Base-by-base conservation (phyloP, 148 eudicot species). In the Cornus controversa region DNA sequence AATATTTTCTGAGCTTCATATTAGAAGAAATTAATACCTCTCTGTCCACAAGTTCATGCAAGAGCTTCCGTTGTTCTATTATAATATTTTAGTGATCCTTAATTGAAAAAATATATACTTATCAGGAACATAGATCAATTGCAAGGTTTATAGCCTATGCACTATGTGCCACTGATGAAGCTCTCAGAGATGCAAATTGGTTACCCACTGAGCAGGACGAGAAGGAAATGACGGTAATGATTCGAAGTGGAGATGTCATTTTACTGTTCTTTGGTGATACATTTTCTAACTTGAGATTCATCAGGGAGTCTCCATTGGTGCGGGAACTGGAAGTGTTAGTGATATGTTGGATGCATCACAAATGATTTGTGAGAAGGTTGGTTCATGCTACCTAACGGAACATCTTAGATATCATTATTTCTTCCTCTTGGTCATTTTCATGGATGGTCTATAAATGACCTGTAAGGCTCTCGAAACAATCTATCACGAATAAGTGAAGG, bases 221-320 rank as follows among this genome's bases (percentile, higher is more conserved):
- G 73, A 93, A 90, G 86, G 99, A 96, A 82, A 86, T 80, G 73
- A 96, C 95, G 80, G 99, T 95, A 91, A 40, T 80, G n/a, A 66
- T 26, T 47, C 70, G 25, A n/a, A 36, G 67, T 79, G 73, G 13
- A 40, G 28, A 10, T 42, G 62, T 69, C 27, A 10, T 64, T 47
- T 74, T 73, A 45, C 34, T 4, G 58, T 24, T 47, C 79, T 77
- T 72, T 64, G 77, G 42, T 50, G 53, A 65, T 37, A 80, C 34
- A 22, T 71, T 77, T 69, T 50, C 84, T 90, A 79, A 92, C 70
- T 62, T 81, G 67, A 69, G 77, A 69, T 25, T 65, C 60, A 83
- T 81, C 86, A 95, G 99, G 99, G 99, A 74, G 99, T 96, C 80
- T 96, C 97, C 18, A 88, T 93, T 77, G 99, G 99, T 31, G 93